A percentile compares a stretch with the other conserved stretches of the same genome.
phyloP scores from a whole-genome alignment of 768 basidiomycete species.

The Rhizopogon rudus region DNA sequence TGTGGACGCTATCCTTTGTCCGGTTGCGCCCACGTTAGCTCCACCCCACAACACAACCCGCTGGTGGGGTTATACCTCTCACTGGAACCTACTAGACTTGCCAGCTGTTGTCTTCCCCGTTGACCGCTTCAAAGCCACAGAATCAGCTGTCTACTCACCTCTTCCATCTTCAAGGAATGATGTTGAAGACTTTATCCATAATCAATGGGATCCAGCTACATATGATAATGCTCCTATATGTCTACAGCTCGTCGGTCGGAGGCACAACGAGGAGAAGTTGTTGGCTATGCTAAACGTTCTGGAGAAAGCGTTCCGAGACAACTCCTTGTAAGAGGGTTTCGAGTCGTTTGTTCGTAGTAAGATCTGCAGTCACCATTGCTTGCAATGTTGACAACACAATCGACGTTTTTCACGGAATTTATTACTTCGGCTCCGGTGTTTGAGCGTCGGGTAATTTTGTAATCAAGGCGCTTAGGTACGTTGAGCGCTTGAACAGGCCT shows the following conservation, averaged over 20 bases:
- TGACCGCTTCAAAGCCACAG: conserved; percentile 28
- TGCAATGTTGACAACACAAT: background rate
- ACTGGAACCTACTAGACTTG: conserved; percentile 51
- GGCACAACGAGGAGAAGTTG: conserved; percentile 45
- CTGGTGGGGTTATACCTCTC: conserved; percentile 48
- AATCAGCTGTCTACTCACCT: conserved; percentile 7
- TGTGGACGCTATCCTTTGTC: conserved; percentile 44
- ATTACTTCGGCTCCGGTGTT: background rate
- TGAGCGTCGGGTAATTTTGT: background rate
- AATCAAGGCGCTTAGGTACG: background rate
- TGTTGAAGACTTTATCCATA: conserved; percentile 29
- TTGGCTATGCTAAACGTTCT: conserved; percentile 39
- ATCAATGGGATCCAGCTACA: conserved; percentile 37
- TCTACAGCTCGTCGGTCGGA: conserved; percentile 46
- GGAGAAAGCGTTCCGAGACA: conserved; percentile 22
- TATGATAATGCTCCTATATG: conserved; percentile 41
- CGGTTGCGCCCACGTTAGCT: conserved; percentile 42
- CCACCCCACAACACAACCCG: conserved; percentile 42
- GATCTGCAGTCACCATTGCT: too few species aligned
- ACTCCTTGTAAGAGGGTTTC: background rate
- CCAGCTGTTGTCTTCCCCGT: conserved; percentile 44
- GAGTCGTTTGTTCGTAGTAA: background rate
- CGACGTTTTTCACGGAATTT: background rate
- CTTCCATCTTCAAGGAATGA: conserved; percentile 27
- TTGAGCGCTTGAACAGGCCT: background rate